phyloP scores from a whole-genome alignment of 2,329 filamentous ascomycete genomes.

The Acarospora socialis region DNA sequence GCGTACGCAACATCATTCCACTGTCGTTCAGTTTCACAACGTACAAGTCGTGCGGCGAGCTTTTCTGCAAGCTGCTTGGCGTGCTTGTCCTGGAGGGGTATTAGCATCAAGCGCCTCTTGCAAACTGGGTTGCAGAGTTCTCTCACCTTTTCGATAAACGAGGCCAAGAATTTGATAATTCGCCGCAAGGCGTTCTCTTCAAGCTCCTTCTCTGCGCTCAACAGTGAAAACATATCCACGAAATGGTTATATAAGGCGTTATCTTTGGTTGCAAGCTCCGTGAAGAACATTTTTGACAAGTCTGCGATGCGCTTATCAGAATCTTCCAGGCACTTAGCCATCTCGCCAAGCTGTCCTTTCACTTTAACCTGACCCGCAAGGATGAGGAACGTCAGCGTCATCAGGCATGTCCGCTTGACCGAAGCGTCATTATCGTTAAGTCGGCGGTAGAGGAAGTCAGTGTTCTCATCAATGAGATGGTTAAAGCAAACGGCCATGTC shows the following conservation, averaged over 20 bases:
- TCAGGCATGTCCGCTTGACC: conserved; percentile 93
- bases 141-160: conserved; percentile 90
- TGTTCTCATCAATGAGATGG: conserved; percentile 97
- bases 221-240: conserved; percentile 92
- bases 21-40: conserved; percentile 84
- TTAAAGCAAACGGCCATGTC: conserved; percentile 99
- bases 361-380: conserved; percentile 97
- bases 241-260: conserved; percentile 99
- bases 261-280: conserved; percentile 91
- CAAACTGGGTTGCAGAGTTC: background rate
- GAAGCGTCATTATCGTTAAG: conserved; percentile 77
- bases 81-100: conserved; percentile 65
- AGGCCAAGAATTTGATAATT: conserved; percentile 83
- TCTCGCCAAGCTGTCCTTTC: conserved; percentile 94
- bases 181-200: conserved; percentile 74
- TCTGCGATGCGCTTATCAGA: conserved; percentile 90
- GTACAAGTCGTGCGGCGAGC: conserved; percentile 66
- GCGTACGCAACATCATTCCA: conserved; percentile 98
- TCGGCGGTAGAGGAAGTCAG: conserved; percentile 89
- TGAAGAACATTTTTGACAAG: conserved; percentile 95
- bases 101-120: conserved; percentile 11
- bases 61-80: conserved; percentile 89
- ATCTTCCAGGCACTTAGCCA: conserved; percentile 97
- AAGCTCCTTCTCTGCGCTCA: conserved; percentile 67
- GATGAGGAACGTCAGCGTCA: conserved; percentile 96